Evolutionary conservation across 2,329 filamentous ascomycete species (phyloP), one percentile per base, ranked within the genome.

Genomic region (Aspergillus pseudoglaucus): DNA sequence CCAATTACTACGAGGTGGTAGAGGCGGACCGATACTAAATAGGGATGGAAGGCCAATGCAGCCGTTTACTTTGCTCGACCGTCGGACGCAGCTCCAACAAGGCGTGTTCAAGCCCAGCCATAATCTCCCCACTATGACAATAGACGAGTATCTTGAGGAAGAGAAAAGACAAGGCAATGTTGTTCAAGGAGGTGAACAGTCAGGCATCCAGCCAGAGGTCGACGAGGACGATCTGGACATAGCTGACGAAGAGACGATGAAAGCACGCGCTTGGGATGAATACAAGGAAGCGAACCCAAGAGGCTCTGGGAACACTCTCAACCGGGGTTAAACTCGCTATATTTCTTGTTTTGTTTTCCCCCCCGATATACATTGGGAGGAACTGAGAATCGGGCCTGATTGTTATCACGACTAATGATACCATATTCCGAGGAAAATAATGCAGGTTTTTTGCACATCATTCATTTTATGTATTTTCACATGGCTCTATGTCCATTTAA

Each of bases 131-230:
- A 97, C 93, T 3, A 97, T 98, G 93, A 88, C 83, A 1, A 96
- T 98, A 52, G 93, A 98, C 59, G 93, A 98, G 72, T 98, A 97
- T 63, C 75, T 98, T 14, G 93, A 94, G 45, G 91, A 97, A 68
- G 93, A 97, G 73, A 80, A 80, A 62, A 79, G 81, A 56, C 77
- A 87, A 53, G 93, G 93, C 14, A 88, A 88, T 17, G 90, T 98
- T 49, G 88, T 97, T 47, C 87, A 96, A 63, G 93, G 90, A 25
- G 90, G 90, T 15, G 87, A 87, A 59, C 81, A 85, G 55, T 87
- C 83, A 57, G 81, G 79, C 14, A 72, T 81, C 22, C 76, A 77
- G 53, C 80, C 83, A 1, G 84, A 89, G 65, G 80, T 87, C 5
- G 87, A 98, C 63, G 93, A 97, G 72, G 93, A 98, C 65, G 82